Evolutionary conservation across 2,329 filamentous ascomycete species (phyloP), one percentile per base, ranked within the genome.

Genomic region (Knufia fluminis): DNA sequence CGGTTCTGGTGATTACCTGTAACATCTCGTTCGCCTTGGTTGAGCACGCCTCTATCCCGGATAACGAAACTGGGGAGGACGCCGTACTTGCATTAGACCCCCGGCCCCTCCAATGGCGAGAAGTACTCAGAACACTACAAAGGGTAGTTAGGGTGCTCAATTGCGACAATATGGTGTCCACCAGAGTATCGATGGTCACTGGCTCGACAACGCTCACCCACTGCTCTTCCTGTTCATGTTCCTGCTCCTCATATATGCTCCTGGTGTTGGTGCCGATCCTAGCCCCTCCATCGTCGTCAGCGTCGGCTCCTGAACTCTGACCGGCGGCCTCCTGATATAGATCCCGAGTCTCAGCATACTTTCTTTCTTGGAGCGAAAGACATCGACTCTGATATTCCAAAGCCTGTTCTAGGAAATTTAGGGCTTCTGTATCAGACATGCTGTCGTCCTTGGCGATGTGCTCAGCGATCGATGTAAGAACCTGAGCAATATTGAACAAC

Each of bases 401-500:
- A 7, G 78, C 74, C 66, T 86, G 76, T 58, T 84, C 72, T 17
- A 83, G 66, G 8, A 77, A 66, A 20, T 69, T 68, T 12, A 77
- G 65, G 0, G 77, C 74, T 49, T 77, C 66, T 36, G 62, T 61
- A 19, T 72, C 68, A 2, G 62, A 64, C 1, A 64, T 61, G 4
- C 73, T 71, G 36, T 72, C 72, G n/a, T 72, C 70, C 44, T 80
- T 76, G 1, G 74, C 69, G 6, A 78, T 62, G 20, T 49, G 46
- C 66, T 87, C 83, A 1, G 79, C 81, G 32, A 86, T 68, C 54
- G 76, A 79, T 0, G 78, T 82, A 32, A 86, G 68, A 2, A 85
- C 79, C 63, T 86, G 83, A 1, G 78, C 80, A 4, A 79, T 82
- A 61, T 87, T 88, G 69, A 86, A 88, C 7, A 85, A 67, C 3